Base-by-base conservation (phyloP, 352 stramenopile species). In the Pythium scleroteichum region DNA sequence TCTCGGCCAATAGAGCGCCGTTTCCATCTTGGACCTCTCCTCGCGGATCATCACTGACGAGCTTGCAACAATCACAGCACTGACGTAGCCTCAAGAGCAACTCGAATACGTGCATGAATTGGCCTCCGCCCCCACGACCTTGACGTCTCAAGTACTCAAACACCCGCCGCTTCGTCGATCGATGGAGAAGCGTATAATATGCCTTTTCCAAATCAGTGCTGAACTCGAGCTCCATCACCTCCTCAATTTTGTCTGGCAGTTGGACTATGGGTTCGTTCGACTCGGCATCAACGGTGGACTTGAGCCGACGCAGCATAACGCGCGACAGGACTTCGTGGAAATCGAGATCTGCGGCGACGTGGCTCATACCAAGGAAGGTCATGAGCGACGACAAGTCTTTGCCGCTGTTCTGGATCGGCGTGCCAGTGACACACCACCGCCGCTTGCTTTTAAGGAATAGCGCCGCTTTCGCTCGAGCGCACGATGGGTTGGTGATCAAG, bases 91-190 rank as follows among this genome's bases (percentile, higher is more conserved):
- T 83, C 3, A 97, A 56, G 5, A 97, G 62, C 39, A 93, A 83
- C 66, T 97, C 88, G 62, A 97, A 96, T 7, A 97, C 86, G 47
- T 92, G 76, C 76, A 97, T 92, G 57, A 91, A 91, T 5, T 79
- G 72, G 59, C 79, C 62, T 69, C 75, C n/a, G 69, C 41, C 59
- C 61, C 24, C 65, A 76, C 42, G 27, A 0, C 49, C 49, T n/a
- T 55, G 49, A 4, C 49, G 53, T 59, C 70, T 66, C 58, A 95
- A 75, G 52, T 96, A 90, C 47, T 84, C 73, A 53, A 94, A 71
- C 65, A 97, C 67, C 71, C 83, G 72, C 22, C 75, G 66, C 78
- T 94, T 90, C 59, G 82, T 95, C 4, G 70, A 85, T 20, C 85
- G 78, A 71, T 97, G 76, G 56, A 97, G 75, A 22, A 90, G 62